phyloP scores from a whole-genome alignment of 768 basidiomycete species.

The Rhodotorula taiwanensis region DNA sequence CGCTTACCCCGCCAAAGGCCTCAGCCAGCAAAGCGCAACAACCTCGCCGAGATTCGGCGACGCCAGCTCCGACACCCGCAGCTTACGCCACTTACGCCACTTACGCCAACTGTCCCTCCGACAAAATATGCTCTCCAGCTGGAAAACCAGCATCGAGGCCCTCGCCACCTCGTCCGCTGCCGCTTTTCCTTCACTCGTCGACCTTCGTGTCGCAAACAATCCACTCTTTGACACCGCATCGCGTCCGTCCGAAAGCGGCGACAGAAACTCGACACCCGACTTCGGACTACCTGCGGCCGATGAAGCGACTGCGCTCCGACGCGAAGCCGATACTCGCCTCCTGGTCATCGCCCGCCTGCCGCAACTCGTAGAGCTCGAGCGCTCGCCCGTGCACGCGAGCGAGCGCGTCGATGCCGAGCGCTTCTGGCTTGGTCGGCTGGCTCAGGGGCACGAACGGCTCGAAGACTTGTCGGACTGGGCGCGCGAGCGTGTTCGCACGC shows the following conservation, averaged over 20 bases:
- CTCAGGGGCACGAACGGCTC: conserved; percentile 46
- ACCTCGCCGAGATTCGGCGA: conserved; percentile 55
- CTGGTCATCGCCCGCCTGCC: conserved; percentile 63
- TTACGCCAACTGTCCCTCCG: conserved; percentile 57
- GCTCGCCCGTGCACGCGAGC: conserved; percentile 61
- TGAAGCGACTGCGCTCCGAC: neutral
- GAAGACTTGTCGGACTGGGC: conserved; percentile 1
- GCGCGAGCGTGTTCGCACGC: conserved; percentile 53
- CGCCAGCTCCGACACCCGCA: conserved; percentile 43
- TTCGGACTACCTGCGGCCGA: too few species aligned
- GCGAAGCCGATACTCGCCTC: conserved; percentile 52
- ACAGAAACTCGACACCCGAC: too few species aligned
- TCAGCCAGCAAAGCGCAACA: too few species aligned
- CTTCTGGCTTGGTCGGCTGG: conserved; percentile 67
- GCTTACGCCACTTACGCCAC: conserved; percentile 29
- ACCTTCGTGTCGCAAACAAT: conserved; percentile 59
- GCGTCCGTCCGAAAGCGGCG: too few species aligned
- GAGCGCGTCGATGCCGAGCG: conserved; percentile 76
- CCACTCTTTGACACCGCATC: conserved; percentile 51
- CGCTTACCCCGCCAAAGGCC: conserved; percentile 49
- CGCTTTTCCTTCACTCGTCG: conserved; percentile 58
- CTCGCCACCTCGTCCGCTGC: conserved; percentile 44
- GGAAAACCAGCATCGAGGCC: conserved; percentile 58
- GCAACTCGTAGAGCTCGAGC: conserved; percentile 59
- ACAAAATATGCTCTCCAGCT: conserved; percentile 55